A percentile compares a stretch with the other conserved stretches of the same genome.
These are phyloP conservation scores for Suillus fuscotomentosus DNA, from an alignment of 768 basidiomycete genomes.

Conservation along the genomic window DNA sequence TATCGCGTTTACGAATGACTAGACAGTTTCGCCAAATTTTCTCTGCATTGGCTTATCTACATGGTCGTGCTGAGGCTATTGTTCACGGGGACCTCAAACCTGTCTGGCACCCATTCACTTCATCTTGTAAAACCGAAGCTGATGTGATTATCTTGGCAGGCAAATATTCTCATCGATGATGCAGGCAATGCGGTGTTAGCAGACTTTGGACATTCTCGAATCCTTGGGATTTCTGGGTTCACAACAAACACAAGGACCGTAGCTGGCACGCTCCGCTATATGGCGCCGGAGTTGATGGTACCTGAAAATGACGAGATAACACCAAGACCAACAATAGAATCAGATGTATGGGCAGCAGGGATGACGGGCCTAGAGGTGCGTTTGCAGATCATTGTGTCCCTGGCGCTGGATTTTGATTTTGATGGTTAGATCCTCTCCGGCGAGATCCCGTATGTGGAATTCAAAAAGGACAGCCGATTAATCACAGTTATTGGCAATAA, in stretches of 20 bases:
- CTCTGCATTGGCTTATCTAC: slow-evolving; percentile 55
- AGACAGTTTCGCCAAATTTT: slow-evolving; percentile 53
- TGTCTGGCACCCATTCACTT: slow-evolving; percentile 31
- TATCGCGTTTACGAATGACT: not conserved
- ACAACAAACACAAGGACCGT: slow-evolving; percentile 26
- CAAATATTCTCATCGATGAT: slow-evolving; percentile 1
- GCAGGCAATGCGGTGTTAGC: not conserved
- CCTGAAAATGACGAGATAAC: slow-evolving; percentile 13
- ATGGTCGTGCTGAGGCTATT: slow-evolving; percentile 43
- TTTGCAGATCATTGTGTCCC: not conserved
- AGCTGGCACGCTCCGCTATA: slow-evolving; percentile 36
- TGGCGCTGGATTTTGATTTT: not conserved
- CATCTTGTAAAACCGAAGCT: not conserved
- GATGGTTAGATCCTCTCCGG: slow-evolving; percentile 22
- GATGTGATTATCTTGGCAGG: not conserved
- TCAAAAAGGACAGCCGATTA: slow-evolving; percentile 14
- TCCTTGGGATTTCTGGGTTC: slow-evolving; percentile 49
- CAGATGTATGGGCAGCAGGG: slow-evolving; percentile 38
- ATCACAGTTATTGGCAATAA: not conserved
- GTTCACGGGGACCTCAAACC: slow-evolving; percentile 65
- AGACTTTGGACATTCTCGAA: slow-evolving; percentile 40
- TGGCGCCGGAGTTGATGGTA: slow-evolving; percentile 54
- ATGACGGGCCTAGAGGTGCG: slow-evolving; percentile 36
- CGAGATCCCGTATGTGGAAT: slow-evolving; percentile 19
- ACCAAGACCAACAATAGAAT: slow-evolving; percentile 18